A percentile compares a stretch with the other conserved stretches of the same genome.
Conservation (phyloP, 371 early-diverging fungal genomes). For the Rhizopus delemar region DNA sequence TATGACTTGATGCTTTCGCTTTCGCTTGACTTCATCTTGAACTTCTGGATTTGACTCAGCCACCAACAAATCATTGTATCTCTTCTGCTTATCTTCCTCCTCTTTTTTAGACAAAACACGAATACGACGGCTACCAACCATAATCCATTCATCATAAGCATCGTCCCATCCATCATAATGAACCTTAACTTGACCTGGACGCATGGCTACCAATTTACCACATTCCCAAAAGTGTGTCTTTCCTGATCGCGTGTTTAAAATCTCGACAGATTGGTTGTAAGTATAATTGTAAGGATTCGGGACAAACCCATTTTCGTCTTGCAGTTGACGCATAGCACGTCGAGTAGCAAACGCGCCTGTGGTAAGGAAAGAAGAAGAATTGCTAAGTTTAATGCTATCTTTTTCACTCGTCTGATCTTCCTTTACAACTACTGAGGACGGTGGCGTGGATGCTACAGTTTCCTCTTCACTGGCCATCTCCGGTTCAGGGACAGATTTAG, state of each 20-base stretch:
- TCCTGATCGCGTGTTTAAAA: constrained; percentile 37
- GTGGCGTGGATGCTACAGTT: no score
- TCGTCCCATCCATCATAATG: constrained; percentile 64
- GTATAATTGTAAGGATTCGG: constrained; percentile 49
- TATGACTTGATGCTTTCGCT: constrained; percentile 32
- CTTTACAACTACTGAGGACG: no score
- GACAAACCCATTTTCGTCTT: constrained; percentile 47
- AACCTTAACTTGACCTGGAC: constrained; percentile 50
- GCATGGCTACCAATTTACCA: constrained; percentile 50
- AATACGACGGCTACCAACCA: constrained; percentile 58
- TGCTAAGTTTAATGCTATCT: no score
- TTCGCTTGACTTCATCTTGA: constrained; percentile 36
- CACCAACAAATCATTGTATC: constrained; percentile 18
- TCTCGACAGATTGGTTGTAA: constrained; percentile 36
- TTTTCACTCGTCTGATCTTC: no score
- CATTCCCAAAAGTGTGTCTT: constrained; percentile 50
- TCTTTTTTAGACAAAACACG: constrained; percentile 12
- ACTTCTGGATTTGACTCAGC: constrained; percentile 44
- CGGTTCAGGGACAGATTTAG: no score
- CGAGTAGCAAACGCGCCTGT: constrained; percentile 55
- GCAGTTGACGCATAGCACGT: constrained; percentile 42
- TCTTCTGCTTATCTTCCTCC: not conserved
- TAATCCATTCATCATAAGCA: constrained; percentile 66
- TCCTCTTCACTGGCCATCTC: no score
- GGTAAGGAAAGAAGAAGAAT: constrained; percentile 25